A percentile compares a stretch with the other conserved stretches of the same genome.
Conservation (phyloP, 2,329 filamentous ascomycete species). For the Xylaria sp. region DNA sequence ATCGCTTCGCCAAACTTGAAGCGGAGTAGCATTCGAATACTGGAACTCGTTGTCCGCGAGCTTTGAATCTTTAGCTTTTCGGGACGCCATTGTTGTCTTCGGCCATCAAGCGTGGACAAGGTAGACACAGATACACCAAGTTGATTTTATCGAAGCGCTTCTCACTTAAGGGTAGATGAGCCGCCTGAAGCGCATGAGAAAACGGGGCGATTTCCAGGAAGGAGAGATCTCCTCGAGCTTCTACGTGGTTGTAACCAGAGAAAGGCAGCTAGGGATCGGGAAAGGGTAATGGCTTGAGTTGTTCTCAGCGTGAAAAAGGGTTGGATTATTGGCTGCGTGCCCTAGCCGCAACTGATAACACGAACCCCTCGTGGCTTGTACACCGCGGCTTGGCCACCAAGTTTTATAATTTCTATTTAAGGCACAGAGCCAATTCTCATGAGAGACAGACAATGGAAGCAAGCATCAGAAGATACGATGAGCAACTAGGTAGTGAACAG, state of each 20-base stretch:
- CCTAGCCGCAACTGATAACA: neutral
- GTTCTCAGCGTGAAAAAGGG: no score
- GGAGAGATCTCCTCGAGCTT: neutral
- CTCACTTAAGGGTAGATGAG: neutral
- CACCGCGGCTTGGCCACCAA: neutral
- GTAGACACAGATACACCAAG: neutral
- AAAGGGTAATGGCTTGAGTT: neutral
- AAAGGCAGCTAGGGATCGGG: neutral
- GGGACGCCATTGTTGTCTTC: conserved; percentile 27
- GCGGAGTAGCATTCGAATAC: conserved; percentile 16
- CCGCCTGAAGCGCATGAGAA: neutral
- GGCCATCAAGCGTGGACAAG: neutral
- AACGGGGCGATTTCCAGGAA: neutral
- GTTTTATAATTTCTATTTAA: neutral
- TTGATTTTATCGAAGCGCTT: neutral
- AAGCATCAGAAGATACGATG: neutral
- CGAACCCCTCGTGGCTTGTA: neutral
- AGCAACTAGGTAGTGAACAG: neutral
- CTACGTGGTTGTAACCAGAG: neutral
- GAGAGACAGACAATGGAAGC: neutral
- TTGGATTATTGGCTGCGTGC: neutral
- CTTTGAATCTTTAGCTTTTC: conserved; percentile 32
- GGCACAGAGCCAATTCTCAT: neutral
- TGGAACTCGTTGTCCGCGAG: conserved; percentile 26
- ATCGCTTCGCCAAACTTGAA: conserved; percentile 35